These are phyloP conservation scores for Penicillium sp. DNA, from an alignment of 2,329 filamentous ascomycete genomes.

Conservation along the genomic window DNA sequence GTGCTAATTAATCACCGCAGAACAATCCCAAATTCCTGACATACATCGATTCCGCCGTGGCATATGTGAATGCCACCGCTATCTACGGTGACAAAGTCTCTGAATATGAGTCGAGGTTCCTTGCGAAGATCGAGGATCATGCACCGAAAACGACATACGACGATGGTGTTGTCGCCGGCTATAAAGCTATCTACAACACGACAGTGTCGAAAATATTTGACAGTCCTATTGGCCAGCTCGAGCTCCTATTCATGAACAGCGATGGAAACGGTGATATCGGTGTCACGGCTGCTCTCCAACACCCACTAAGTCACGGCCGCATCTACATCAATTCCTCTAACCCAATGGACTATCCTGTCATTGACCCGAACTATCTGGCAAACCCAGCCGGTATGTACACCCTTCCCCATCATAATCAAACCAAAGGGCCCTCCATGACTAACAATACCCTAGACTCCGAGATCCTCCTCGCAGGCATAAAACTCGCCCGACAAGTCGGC, in stretches of 20 bases:
- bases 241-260: conserved; percentile 33
- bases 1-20: conserved; percentile 19
- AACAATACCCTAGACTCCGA: conserved; percentile 20
- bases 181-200: conserved; percentile 30
- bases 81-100: conserved; percentile 21
- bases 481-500: conserved; percentile 26
- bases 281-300: conserved; percentile 30
- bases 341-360: conserved; percentile 30
- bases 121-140: conserved; percentile 17
- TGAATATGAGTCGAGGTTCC: conserved; percentile 16
- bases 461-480: conserved; percentile 28
- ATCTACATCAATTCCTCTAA: conserved; percentile 34
- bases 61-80: conserved; percentile 27
- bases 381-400: conserved; percentile 25
- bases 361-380: conserved; percentile 30
- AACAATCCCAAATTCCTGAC: conserved; percentile 27
- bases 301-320: conserved; percentile 32
- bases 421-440: not conserved
- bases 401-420: not conserved
- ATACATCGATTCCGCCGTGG: conserved; percentile 30
- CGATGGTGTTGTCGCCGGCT: conserved; percentile 25
- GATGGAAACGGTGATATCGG: conserved; percentile 28
- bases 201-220: conserved; percentile 27
- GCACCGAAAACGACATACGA: conserved; percentile 27
- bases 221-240: conserved; percentile 26